These are phyloP conservation scores for Helminthosporium solani DNA, from an alignment of 2,329 filamentous ascomycete species.

Conservation along the genomic window DNA sequence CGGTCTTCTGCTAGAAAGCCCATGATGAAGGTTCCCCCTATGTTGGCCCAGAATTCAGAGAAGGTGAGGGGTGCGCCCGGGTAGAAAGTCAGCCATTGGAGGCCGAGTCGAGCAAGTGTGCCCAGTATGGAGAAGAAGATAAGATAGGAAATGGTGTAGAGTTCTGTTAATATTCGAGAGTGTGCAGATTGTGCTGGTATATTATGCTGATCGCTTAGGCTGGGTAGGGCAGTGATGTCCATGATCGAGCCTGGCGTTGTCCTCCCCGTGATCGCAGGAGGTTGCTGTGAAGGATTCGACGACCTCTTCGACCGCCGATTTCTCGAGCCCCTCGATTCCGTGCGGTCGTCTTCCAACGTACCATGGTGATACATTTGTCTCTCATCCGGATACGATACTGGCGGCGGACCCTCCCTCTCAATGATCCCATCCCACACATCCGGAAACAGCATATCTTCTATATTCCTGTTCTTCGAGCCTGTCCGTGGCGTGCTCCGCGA, in stretches of 20 bases:
- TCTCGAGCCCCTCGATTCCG: slow-evolving; percentile 3
- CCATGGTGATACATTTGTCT: slow-evolving; percentile 30
- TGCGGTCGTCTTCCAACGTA: slow-evolving; percentile 14
- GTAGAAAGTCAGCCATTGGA: slow-evolving; percentile 78
- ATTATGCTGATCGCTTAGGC: slow-evolving; percentile 13
- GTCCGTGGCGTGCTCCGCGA: slow-evolving; percentile 6
- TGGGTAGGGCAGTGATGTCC: slow-evolving; percentile 34
- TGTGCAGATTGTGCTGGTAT: slow-evolving; percentile 1
- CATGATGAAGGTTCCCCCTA: slow-evolving; percentile 77
- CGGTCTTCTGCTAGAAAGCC: slow-evolving; percentile 82
- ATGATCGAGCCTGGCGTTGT: slow-evolving; percentile 18
- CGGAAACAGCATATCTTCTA: slow-evolving; percentile 12
- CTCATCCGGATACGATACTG: slow-evolving; percentile 49
- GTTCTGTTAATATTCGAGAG: slow-evolving; percentile 36
- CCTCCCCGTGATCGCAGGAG: slow-evolving; percentile 3
- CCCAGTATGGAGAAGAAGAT: slow-evolving; percentile 83
- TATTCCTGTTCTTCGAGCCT: slow-evolving; percentile 14
- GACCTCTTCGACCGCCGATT: slow-evolving; percentile 4
- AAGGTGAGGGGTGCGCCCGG: slow-evolving; percentile 73
- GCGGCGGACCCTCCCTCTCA: slow-evolving; percentile 40
- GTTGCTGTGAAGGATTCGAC: slow-evolving; percentile 6
- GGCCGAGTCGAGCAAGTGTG: slow-evolving; percentile 77
- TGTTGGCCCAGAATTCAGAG: slow-evolving; percentile 82
- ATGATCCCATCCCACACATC: slow-evolving; percentile 29
- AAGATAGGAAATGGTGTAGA: slow-evolving; percentile 75